These are phyloP conservation scores for Trifolium repens DNA, from an alignment of 306 rosid species.

Conservation along the genomic window DNA sequence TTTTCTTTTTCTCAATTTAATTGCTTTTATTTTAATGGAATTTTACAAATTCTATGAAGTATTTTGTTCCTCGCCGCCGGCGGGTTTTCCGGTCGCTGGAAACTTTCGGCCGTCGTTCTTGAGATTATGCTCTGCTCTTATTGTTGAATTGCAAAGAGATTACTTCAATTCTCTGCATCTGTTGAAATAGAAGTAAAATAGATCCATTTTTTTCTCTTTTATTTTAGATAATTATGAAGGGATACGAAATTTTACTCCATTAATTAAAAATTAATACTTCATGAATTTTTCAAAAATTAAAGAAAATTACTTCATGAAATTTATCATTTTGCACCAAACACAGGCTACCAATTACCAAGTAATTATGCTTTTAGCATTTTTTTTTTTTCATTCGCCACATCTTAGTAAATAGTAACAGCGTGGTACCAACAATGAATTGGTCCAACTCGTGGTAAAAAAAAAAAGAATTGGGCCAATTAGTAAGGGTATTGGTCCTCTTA, in stretches of 20 bases:
- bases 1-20: background rate
- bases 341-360: background rate
- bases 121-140: background rate
- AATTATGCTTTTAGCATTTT: background rate
- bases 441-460: no score
- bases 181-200: background rate
- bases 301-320: background rate
- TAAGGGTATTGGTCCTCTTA: no score
- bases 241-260: background rate
- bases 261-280: background rate
- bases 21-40: constrained; percentile 15
- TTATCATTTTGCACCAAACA: background rate
- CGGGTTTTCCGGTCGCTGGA: constrained; percentile 15
- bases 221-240: background rate
- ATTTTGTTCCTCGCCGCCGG: constrained; percentile 6
- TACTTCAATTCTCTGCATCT: background rate
- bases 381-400: background rate
- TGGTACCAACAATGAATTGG: no score
- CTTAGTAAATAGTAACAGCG: background rate
- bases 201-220: background rate
- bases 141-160: background rate
- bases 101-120: background rate
- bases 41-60: background rate
- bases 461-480: no score
- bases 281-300: background rate